Evolutionary conservation across 2,329 filamentous ascomycete species (phyloP), one percentile per base, ranked within the genome.

Genomic region (Beauveria australis): DNA sequence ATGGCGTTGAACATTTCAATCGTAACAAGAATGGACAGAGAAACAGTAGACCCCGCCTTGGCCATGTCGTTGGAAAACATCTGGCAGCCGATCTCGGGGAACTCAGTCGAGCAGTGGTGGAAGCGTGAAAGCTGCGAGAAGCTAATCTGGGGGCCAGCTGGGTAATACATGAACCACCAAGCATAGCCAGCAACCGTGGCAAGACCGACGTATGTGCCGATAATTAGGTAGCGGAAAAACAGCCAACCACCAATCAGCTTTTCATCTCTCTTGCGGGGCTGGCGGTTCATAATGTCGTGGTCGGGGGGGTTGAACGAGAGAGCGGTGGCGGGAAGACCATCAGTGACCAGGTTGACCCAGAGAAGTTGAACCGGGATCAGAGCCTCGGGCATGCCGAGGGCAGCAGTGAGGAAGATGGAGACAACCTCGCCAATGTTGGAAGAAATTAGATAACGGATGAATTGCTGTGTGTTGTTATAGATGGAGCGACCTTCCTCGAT

Each of bases 111-210:
- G 83, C 94, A 99, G 72, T 88, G 87, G 78, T 99, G 94, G 86
- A 97, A 99, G 77, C 95, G 89, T 26, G 89, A 81, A 66, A 99
- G 80, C 72, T 99, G 91, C 74, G 83, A 89, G 78, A 97, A 96
- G 64, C 81, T 86, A 75, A 99, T 96, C 74, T 96, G 90, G 26
- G 94, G 94, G 0, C 94, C 94, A 66, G 87, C 85, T 9, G 86
- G 77, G 78, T 97, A 93, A 80, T 89, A 96, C 89, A 99, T 92
- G 81, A 97, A 99, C 91, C 92, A 99, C 94, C 94, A 99, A n/a
- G 91, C 93, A 72, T 99, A 99, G 51, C 95, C 94, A 70, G 89
- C 92, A 22, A 99, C 95, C 3, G 94, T 99, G 59, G 94, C 94
- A 46, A 91, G 81, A 71, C 94, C 94, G 62, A 99, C 94, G 66